Base-by-base conservation (phyloP, 2,329 filamentous ascomycete genomes). In the Pseudogymnoascus sp. region DNA sequence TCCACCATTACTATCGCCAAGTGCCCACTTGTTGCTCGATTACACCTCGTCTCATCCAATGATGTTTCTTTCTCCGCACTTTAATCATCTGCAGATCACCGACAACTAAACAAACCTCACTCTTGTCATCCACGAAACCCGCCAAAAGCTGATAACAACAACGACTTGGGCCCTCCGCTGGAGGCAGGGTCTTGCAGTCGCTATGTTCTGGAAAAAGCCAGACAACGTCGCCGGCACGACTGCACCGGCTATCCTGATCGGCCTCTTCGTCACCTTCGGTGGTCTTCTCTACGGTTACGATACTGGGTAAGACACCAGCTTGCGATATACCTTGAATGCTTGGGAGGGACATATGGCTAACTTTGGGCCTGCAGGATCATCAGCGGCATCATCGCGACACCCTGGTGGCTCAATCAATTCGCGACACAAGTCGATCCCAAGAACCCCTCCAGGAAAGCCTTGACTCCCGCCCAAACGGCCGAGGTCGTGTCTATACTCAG, bases 401-500 rank as follows among this genome's bases (percentile, higher is more conserved):
- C 74, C 31, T 83, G 83, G 59, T 91, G 90, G 77, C 83, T 82
- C 66, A 69, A 80, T 10, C 80, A 86, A 69, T 91, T 91, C 74
- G 59, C 36, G 21, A 83, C 82, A 61, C 80, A 79, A 67, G 67
- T 67, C 61, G 75, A 78, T 51, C 63, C 64, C 62, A 68, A 73
- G 7, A 69, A 77, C 61, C 26, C 69, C 39, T 70, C 73, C 6
- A 66, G 72, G 2, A 69, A 72, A 18, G 59, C 18, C 34, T 23
- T 61, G 59, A 81, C 78, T 54, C 80, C 88, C 14, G 76, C 78
- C 26, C 80, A 93, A 73, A 84, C 86, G 54, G 87, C 90, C 21
- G 79, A 89, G 66, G 88, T 93, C 65, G 90, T 95, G 60, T 88
- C 90, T 14, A 93, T 96, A 67, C 81, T 96, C 47, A 93, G 90